These are phyloP conservation scores for Cadophora gregata DNA, from an alignment of 2,329 filamentous ascomycete species.

Conservation along the genomic window DNA sequence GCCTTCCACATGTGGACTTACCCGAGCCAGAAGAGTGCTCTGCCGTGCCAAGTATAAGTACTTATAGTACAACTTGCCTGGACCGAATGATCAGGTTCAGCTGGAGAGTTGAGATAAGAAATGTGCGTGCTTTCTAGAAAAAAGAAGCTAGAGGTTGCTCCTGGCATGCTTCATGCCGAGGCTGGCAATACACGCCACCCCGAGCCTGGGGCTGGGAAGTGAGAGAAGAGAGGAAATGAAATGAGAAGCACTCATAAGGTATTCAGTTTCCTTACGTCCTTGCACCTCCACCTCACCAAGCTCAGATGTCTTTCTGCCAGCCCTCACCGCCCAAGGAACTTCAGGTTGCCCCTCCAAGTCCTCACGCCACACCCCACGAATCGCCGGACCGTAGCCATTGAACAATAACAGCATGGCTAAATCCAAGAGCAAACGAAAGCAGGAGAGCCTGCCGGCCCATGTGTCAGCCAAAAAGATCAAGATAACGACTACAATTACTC, in stretches of 20 bases:
- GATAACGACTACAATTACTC: constrained; percentile 43
- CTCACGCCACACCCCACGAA: neutral
- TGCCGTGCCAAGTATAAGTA: neutral
- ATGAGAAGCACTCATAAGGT: no score
- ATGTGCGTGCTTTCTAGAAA: no score
- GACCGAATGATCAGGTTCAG: neutral
- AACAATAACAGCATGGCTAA: constrained; percentile 48
- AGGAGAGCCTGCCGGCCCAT: constrained; percentile 49
- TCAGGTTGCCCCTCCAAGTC: neutral
- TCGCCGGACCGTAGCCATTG: neutral
- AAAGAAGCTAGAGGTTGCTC: no score
- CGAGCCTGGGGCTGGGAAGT: no score
- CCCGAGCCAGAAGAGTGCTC: neutral
- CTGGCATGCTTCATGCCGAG: no score
- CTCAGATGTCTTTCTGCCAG: no score
- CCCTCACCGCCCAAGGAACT: no score
- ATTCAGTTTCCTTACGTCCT: no score
- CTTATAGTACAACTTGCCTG: no score
- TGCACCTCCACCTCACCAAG: no score
- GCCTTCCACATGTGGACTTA: neutral
- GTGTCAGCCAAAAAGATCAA: constrained; percentile 49
- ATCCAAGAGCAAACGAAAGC: constrained; percentile 54
- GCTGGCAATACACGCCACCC: no score
- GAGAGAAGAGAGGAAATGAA: no score
- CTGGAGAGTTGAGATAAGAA: neutral